Conservation (phyloP, 2,329 filamentous ascomycete genomes). For the Colletotrichum sansevieriae region DNA sequence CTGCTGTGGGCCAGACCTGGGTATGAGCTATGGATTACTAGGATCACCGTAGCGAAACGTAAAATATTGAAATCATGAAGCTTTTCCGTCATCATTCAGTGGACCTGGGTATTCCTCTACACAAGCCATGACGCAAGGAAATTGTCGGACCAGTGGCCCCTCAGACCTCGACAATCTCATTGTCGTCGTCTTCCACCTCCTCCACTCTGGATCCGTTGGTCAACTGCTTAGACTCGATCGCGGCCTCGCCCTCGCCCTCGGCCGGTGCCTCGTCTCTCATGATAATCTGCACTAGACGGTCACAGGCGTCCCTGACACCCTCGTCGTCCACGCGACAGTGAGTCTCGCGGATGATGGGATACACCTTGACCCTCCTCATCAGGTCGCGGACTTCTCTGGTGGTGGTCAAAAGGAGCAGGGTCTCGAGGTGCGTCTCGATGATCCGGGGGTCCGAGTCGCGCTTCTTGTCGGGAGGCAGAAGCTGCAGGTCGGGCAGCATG, state of each 20-base stretch:
- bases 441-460: slow-evolving; percentile 83
- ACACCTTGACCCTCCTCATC: slow-evolving; percentile 83
- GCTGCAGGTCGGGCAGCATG: slow-evolving; percentile 91
- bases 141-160: slow-evolving; percentile 2
- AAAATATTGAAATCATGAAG: not conserved
- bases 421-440: slow-evolving; percentile 90
- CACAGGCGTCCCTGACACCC: slow-evolving; percentile 84
- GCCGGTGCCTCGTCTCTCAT: slow-evolving; percentile 81
- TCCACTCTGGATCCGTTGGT: slow-evolving; percentile 59
- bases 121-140: slow-evolving; percentile 33
- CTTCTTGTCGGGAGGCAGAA: slow-evolving; percentile 90
- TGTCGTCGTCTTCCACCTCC: slow-evolving; percentile 64
- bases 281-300: slow-evolving; percentile 89
- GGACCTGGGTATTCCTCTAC: slow-evolving; percentile 41
- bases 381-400: slow-evolving; percentile 80
- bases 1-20: too few species aligned
- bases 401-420: slow-evolving; percentile 84
- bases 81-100: slow-evolving; percentile 7
- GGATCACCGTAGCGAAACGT: not conserved
- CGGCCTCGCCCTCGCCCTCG: slow-evolving; percentile 51
- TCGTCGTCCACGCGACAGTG: slow-evolving; percentile 85
- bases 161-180: slow-evolving; percentile 67
- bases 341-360: slow-evolving; percentile 88
- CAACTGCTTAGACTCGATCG: slow-evolving; percentile 50
- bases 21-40: not conserved